Evolutionary conservation across 805 yeast species (phyloP).

Genomic region (Yamadazyma scolyti): DNA sequence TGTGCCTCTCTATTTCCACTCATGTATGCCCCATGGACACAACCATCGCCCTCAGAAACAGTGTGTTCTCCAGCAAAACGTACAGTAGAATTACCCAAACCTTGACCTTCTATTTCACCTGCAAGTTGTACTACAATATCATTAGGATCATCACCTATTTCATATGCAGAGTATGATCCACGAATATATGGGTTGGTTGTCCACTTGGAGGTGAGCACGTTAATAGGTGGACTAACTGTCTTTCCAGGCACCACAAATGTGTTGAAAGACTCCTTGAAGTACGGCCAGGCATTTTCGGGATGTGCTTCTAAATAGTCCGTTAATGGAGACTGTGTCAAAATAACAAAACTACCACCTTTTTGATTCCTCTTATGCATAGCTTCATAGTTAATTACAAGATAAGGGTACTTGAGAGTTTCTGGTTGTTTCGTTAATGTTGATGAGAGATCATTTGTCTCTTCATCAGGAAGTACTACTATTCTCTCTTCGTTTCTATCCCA

Average conservation of each 20-base stretch:
- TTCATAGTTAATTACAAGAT: slow-evolving; percentile 58
- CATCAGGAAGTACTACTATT: slow-evolving; percentile 24
- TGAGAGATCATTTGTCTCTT: slow-evolving; percentile 3
- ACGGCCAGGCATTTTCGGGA: slow-evolving; percentile 53
- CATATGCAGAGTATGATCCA: slow-evolving; percentile 79
- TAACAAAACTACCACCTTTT: slow-evolving; percentile 52
- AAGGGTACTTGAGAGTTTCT: slow-evolving; percentile 55
- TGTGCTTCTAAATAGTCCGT: slow-evolving; percentile 56
- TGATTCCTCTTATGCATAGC: slow-evolving; percentile 24
- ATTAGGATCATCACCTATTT: slow-evolving; percentile 66
- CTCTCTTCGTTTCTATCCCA: slow-evolving; percentile 44
- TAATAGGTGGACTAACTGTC: slow-evolving; percentile 21
- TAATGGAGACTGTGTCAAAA: slow-evolving; percentile 68
- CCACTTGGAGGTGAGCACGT: slow-evolving; percentile 62
- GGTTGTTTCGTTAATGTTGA: slow-evolving; percentile 21
- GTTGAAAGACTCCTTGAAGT: slow-evolving; percentile 50
- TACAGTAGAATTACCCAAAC: slow-evolving; percentile 42
- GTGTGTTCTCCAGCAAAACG: slow-evolving; percentile 94
- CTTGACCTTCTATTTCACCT: slow-evolving; percentile 30
- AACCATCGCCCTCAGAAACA: slow-evolving; percentile 80
- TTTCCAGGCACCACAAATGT: slow-evolving; percentile 17
- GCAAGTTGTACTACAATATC: slow-evolving; percentile 58
- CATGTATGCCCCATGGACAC: slow-evolving; percentile 87
- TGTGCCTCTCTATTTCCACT: slow-evolving; percentile 63
- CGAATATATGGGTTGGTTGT: slow-evolving; percentile 70